phyloP scores from a whole-genome alignment of 257 asterid genomes.

The Echium plantagineum region DNA sequence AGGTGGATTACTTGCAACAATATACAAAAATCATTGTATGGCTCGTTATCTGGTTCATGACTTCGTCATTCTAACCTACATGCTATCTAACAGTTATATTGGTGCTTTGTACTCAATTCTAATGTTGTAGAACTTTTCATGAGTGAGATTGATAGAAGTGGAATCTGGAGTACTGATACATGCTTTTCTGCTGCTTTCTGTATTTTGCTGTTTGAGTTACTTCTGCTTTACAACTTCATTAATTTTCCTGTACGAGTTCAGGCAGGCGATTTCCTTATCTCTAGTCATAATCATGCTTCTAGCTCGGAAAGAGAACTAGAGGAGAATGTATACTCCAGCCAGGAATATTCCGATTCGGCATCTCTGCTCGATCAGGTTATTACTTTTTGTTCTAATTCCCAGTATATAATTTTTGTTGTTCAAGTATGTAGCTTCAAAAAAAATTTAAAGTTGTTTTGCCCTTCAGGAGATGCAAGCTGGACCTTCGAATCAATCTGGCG shows the following conservation, averaged over 20 bases:
- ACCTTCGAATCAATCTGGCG: slow-evolving; percentile 70
- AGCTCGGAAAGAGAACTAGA: slow-evolving; percentile 70
- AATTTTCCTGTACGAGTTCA: slow-evolving; percentile 24
- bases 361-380: slow-evolving; percentile 77
- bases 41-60: background rate
- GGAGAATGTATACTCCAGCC: slow-evolving; percentile 44
- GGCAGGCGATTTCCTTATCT: slow-evolving; percentile 86
- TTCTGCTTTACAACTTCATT: background rate
- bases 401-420: background rate
- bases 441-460: slow-evolving; percentile 2
- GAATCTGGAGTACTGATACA: background rate
- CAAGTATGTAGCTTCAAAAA: background rate
- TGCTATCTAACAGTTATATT: background rate
- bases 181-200: background rate
- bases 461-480: slow-evolving; percentile 83
- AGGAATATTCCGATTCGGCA: slow-evolving; percentile 46
- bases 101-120: background rate
- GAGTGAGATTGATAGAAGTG: background rate
- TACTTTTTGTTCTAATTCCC: slow-evolving; percentile 7
- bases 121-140: background rate
- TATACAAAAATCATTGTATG: background rate
- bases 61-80: background rate
- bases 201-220: background rate
- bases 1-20: background rate
- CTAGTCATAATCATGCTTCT: slow-evolving; percentile 49